phyloP scores from a whole-genome alignment of 495 filamentous ascomycete species.

The Podospora sp. region DNA sequence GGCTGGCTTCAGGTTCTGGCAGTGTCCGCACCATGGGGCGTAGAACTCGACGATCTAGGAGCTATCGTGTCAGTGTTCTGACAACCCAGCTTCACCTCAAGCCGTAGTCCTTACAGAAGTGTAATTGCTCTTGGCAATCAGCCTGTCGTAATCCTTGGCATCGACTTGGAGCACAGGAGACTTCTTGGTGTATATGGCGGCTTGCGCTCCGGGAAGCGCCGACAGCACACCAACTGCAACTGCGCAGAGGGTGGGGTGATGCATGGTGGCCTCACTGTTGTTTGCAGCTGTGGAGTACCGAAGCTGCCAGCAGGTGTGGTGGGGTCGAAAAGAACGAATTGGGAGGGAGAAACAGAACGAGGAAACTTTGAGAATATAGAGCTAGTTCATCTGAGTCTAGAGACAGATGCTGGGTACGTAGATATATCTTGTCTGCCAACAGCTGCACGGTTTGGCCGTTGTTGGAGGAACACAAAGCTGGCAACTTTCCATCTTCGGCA shows the following conservation, averaged over 20 bases:
- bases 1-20: slow-evolving; percentile 90
- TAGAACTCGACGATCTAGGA: slow-evolving; percentile 75
- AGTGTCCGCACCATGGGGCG: slow-evolving; percentile 95
- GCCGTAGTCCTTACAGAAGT: slow-evolving; percentile 69
- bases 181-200: slow-evolving; percentile 79
- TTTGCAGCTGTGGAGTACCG: slow-evolving; percentile 1
- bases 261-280: slow-evolving; percentile 36
- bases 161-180: slow-evolving; percentile 87
- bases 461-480: slow-evolving; percentile 33
- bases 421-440: slow-evolving; percentile 5
- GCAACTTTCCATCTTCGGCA: slow-evolving; percentile 42
- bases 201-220: slow-evolving; percentile 62
- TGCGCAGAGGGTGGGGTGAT: slow-evolving; percentile 49
- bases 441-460: background rate
- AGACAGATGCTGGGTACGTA: background rate
- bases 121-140: slow-evolving; percentile 87
- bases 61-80: slow-evolving; percentile 6
- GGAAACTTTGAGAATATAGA: slow-evolving; percentile 2
- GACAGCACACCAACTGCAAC: slow-evolving; percentile 52
- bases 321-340: slow-evolving; percentile 6
- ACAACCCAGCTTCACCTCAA: slow-evolving; percentile 9
- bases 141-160: slow-evolving; percentile 76
- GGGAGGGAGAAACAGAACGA: background rate
- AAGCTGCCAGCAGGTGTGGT: slow-evolving; percentile 20
- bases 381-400: slow-evolving; percentile 15